Conservation (phyloP, 495 filamentous ascomycete genomes). For the Daldinia caldariorum region DNA sequence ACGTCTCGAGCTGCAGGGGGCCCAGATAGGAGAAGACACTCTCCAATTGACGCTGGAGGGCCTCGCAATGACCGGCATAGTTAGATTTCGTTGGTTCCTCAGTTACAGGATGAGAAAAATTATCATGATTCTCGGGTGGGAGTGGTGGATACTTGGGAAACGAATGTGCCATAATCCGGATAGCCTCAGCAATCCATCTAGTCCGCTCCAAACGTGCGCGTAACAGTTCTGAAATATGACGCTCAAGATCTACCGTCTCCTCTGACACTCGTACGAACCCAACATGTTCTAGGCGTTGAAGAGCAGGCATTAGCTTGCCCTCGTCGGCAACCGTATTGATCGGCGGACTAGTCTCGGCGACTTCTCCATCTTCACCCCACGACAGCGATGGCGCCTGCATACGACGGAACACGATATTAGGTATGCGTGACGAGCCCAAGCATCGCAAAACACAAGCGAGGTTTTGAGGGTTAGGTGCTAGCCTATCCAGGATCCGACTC, state of each 20-base stretch:
- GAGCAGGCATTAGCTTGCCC: neutral
- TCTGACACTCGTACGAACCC: slow-evolving; percentile 12
- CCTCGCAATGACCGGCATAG: neutral
- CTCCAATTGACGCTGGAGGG: slow-evolving; percentile 2
- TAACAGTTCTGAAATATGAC: slow-evolving; percentile 1
- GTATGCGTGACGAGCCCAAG: slow-evolving; percentile 16
- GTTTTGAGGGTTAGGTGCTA: slow-evolving; percentile 5
- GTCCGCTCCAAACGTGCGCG: slow-evolving; percentile 10
- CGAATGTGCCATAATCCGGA: slow-evolving; percentile 17
- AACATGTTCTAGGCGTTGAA: slow-evolving; percentile 9
- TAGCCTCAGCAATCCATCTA: slow-evolving; percentile 5
- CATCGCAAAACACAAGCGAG: slow-evolving; percentile 22
- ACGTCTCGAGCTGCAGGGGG: neutral
- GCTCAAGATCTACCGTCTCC: slow-evolving; percentile 6
- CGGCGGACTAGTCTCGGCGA: slow-evolving; percentile 2
- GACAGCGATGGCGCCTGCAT: slow-evolving; percentile 15
- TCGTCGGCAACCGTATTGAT: neutral
- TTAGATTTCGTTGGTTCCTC: neutral
- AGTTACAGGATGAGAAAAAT: neutral
- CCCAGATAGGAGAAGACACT: neutral
- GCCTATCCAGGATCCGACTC: slow-evolving; percentile 9
- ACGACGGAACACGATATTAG: slow-evolving; percentile 17
- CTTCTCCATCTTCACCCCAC: slow-evolving; percentile 27
- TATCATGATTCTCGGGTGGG: neutral
- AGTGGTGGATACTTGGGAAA: slow-evolving; percentile 19